Evolutionary conservation across 345 rosid genomes (phyloP).

Genomic region (Leavenworthia alabamica): DNA sequence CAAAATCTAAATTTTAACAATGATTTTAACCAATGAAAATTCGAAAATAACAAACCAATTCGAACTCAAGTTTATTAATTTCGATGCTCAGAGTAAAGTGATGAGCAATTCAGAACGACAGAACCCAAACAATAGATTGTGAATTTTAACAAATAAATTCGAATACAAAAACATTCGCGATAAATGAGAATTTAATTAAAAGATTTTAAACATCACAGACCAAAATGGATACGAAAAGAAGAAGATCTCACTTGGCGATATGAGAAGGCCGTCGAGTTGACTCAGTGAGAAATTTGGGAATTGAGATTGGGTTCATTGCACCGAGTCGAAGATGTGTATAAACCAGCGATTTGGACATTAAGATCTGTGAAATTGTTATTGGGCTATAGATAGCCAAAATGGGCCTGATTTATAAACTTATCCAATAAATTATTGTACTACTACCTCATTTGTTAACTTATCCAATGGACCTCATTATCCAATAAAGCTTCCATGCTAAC

Average conservation of each 20-base stretch:
- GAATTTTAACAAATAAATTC: background rate
- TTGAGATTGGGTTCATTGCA: background rate
- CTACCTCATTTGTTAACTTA: too few relatives aligned
- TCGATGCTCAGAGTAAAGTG: background rate
- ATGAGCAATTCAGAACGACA: background rate
- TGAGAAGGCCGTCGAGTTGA: constrained; percentile 11
- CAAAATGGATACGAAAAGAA: background rate
- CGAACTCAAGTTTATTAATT: background rate
- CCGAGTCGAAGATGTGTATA: constrained; percentile 9
- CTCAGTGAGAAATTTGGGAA: constrained; percentile 14
- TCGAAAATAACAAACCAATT: background rate
- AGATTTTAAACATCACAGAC: background rate
- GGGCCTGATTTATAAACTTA: background rate
- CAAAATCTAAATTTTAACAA: background rate
- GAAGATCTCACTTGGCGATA: constrained; percentile 21
- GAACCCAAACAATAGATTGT: background rate
- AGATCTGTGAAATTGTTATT: background rate
- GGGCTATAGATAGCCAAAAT: background rate
- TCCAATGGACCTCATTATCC: too few relatives aligned
- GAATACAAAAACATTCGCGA: background rate
- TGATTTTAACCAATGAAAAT: background rate
- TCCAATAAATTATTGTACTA: background rate
- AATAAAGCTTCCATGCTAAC: too few relatives aligned
- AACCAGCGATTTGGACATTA: background rate
- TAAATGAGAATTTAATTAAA: background rate